These are phyloP conservation scores for Globisporangium paddicum DNA, from an alignment of 352 stramenopile species.

Conservation along the genomic window DNA sequence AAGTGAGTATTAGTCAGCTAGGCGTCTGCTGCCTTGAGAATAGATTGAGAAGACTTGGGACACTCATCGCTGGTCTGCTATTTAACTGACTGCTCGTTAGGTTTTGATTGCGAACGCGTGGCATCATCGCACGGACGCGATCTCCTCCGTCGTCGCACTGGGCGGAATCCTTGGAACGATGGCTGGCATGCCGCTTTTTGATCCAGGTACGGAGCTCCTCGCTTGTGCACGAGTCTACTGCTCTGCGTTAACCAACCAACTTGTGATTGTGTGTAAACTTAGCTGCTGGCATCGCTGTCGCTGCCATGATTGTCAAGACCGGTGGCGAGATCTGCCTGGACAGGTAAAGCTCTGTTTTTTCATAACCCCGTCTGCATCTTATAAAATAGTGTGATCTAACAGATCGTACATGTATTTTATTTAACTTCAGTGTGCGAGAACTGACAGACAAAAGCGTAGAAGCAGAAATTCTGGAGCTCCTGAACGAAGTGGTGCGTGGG, in stretches of 20 bases:
- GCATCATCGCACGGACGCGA: conserved; percentile 91
- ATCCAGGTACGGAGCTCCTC: conserved; percentile 40
- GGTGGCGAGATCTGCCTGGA: conserved; percentile 80
- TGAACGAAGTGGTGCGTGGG: conserved; percentile 63
- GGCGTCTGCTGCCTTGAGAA: neutral
- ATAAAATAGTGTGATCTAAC: neutral
- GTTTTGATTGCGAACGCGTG: conserved; percentile 97
- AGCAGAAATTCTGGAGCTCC: conserved; percentile 65
- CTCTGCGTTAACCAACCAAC: neutral
- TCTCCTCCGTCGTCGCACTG: conserved; percentile 87
- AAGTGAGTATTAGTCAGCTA: conserved; percentile 21
- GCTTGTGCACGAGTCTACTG: neutral
- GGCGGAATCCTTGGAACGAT: conserved; percentile 73
- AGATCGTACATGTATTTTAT: no score
- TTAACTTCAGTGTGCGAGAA: conserved; percentile 53
- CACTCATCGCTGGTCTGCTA: neutral
- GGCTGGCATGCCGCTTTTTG: conserved; percentile 57
- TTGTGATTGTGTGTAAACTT: neutral
- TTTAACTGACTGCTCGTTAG: conserved; percentile 11
- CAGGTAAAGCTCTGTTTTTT: conserved; percentile 28
- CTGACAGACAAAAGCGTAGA: conserved; percentile 85
- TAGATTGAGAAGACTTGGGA: neutral
- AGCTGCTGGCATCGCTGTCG: conserved; percentile 82
- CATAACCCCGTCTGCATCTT: no score
- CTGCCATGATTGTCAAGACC: conserved; percentile 87